A percentile compares a stretch with the other conserved stretches of the same genome.
Evolutionary conservation across 129 eudicot genomes (phyloP).

Genomic region (Cynara cardunculus): DNA sequence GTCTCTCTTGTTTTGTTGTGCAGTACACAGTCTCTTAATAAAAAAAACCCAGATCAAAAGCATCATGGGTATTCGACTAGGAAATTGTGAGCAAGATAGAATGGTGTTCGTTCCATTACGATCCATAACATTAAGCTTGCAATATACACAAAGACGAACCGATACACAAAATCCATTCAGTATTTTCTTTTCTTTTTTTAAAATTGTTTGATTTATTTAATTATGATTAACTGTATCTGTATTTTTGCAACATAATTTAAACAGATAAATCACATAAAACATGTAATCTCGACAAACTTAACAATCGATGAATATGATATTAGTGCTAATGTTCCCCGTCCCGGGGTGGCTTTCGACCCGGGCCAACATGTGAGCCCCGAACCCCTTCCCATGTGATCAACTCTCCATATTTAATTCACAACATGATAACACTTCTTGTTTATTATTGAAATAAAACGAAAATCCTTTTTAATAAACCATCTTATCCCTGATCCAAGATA

Average conservation of each 20-base stretch:
- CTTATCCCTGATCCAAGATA: conserved; percentile 1
- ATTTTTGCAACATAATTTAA: background rate
- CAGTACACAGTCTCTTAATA: no score
- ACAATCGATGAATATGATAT: background rate
- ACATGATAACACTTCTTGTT: conserved; percentile 12
- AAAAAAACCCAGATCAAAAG: background rate
- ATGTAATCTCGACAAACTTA: background rate
- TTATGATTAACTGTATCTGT: no score
- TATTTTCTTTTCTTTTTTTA: no score
- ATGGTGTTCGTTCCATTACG: background rate
- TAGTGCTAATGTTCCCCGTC: background rate
- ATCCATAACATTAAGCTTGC: no score
- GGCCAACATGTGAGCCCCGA: conserved; percentile 16
- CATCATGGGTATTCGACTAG: background rate
- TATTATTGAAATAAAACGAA: background rate
- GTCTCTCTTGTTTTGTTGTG: no score
- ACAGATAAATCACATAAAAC: background rate
- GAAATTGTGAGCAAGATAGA: background rate
- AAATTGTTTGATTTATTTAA: no score
- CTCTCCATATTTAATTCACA: conserved; percentile 6
- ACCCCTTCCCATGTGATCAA: conserved; percentile 31
- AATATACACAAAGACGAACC: background rate
- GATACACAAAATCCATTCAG: background rate
- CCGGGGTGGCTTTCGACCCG: background rate
- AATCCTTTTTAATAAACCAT: conserved; percentile 1